Evolutionary conservation across 1,284 basidiomycete species (phyloP).

Genomic region (Waitea zeae): DNA sequence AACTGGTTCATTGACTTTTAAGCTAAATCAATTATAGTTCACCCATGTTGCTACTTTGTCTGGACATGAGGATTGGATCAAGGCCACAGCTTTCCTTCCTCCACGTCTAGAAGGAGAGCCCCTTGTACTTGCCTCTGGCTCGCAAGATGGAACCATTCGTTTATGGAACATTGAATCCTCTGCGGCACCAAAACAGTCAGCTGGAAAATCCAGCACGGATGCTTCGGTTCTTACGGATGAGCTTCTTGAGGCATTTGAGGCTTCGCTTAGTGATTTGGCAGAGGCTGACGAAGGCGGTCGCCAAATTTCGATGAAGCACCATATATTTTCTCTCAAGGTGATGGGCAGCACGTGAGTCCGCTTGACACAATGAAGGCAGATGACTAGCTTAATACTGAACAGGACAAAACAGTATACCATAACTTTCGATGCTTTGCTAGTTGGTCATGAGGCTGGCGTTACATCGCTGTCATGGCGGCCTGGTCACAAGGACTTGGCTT

Average conservation of each 20-base stretch:
- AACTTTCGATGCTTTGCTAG: conserved; percentile 78
- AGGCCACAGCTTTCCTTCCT: conserved; percentile 51
- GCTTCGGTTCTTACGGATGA: conserved; percentile 34
- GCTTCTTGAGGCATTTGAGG: conserved; percentile 76
- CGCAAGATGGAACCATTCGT: conserved; percentile 83
- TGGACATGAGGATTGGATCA: conserved; percentile 92
- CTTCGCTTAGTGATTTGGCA: conserved; percentile 49
- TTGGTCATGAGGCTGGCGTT: conserved; percentile 87
- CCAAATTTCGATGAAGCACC: conserved; percentile 74
- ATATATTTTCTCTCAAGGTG: conserved; percentile 47
- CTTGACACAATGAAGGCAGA: too few species aligned
- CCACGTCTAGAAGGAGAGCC: conserved; percentile 16
- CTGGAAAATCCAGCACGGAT: conserved; percentile 9
- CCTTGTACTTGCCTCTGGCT: conserved; percentile 69
- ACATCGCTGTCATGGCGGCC: conserved; percentile 76
- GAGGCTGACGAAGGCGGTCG: conserved; percentile 50
- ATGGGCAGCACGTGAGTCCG: conserved; percentile 20
- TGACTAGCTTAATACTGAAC: too few species aligned
- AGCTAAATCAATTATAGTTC: conserved; percentile 27
- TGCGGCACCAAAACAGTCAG: too few species aligned
- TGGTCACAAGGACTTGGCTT: conserved; percentile 8
- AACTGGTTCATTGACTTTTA: too few species aligned
- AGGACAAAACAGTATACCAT: conserved; percentile 54
- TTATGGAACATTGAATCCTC: conserved; percentile 68
- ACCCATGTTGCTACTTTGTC: conserved; percentile 44